These are phyloP conservation scores for Phaeotremella fagi DNA, from an alignment of 768 basidiomycete genomes.

Conservation along the genomic window DNA sequence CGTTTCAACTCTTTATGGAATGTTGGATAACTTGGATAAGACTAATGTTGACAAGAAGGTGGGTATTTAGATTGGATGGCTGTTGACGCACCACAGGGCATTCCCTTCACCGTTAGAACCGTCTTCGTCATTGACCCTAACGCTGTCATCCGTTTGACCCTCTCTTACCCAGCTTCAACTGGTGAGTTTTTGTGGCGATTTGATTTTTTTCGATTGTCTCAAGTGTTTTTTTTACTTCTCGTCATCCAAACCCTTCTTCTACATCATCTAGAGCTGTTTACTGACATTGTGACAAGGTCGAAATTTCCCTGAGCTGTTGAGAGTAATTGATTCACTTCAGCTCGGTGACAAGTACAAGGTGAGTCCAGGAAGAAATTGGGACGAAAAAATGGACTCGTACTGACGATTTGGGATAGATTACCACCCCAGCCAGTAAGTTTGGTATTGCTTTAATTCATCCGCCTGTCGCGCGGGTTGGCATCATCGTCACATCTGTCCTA, in stretches of 20 bases:
- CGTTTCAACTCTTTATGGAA: constrained; percentile 78
- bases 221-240: too few species aligned
- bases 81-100: constrained; percentile 57
- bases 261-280: too few species aligned
- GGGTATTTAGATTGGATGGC: constrained; percentile 55
- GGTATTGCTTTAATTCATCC: too few species aligned
- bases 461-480: too few species aligned
- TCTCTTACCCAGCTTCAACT: constrained; percentile 91
- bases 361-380: constrained; percentile 24
- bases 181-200: constrained; percentile 98
- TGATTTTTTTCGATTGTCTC: constrained; percentile 49
- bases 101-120: constrained; percentile 96
- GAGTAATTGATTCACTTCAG: constrained; percentile 87
- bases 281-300: too few species aligned
- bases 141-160: constrained; percentile 81
- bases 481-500: too few species aligned
- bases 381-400: too few species aligned
- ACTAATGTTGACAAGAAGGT: constrained; percentile 59
- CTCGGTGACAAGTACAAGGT: constrained; percentile 57
- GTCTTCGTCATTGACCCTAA: constrained; percentile 98
- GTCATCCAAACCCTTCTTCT: too few species aligned
- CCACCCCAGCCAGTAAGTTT: too few species aligned
- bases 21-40: constrained; percentile 92
- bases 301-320: constrained; percentile 44
- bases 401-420: too few species aligned